Conservation (phyloP, 164 flowering plant genomes). For the Stephania yunnanensis region DNA sequence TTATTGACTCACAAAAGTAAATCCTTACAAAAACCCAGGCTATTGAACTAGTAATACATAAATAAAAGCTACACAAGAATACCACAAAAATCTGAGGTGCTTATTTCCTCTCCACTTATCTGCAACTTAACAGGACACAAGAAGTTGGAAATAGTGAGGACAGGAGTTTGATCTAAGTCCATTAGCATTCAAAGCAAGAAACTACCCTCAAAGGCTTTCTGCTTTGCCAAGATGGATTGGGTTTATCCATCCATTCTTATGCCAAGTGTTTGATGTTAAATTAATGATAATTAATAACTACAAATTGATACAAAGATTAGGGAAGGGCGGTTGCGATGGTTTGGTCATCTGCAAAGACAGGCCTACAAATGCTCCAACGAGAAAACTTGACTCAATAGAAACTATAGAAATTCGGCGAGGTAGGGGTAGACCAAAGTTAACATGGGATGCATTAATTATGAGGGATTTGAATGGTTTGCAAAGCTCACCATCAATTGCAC, state of each 20-base stretch:
- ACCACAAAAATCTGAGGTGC: not conserved
- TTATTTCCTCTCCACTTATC: constrained; percentile 26
- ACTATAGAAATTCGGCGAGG: too few relatives aligned
- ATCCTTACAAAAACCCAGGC: not conserved
- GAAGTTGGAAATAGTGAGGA: constrained; percentile 20
- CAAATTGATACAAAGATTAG: too few relatives aligned
- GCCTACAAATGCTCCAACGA: too few relatives aligned
- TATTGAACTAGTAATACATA: not conserved
- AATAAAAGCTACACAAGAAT: not conserved
- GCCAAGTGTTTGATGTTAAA: not conserved
- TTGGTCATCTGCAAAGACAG: too few relatives aligned
- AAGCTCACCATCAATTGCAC: too few relatives aligned
- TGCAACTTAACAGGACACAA: constrained; percentile 10
- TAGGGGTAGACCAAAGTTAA: too few relatives aligned
- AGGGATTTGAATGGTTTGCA: too few relatives aligned
- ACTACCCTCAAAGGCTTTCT: constrained; percentile 20
- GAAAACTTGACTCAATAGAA: too few relatives aligned
- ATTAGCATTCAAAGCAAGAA: constrained; percentile 46
- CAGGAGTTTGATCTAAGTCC: constrained; percentile 28
- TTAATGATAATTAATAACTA: too few relatives aligned
- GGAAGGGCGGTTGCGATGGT: too few relatives aligned
- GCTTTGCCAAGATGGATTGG: constrained; percentile 29
- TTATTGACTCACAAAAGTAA: not conserved
- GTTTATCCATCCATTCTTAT: not conserved
- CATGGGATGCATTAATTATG: too few relatives aligned